Evolutionary conservation across 163 green algal genomes (phyloP).

Genomic region (Coccomyxa subellipsoidea): DNA sequence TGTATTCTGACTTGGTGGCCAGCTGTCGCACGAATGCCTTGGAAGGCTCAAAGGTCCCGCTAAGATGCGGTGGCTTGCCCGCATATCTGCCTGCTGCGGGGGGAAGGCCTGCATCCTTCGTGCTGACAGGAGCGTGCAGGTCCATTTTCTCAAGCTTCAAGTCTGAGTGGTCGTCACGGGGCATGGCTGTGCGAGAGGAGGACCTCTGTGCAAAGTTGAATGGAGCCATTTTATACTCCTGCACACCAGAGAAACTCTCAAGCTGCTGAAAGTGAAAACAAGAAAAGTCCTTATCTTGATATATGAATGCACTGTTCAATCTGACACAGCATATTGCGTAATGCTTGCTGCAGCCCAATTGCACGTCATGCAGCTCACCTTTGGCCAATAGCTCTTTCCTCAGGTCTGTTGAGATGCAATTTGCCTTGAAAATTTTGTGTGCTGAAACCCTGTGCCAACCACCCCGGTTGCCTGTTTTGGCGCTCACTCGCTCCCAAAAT

Average conservation of each 20-base stretch:
- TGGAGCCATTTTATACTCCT: background rate
- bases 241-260: background rate
- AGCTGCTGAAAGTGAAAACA: background rate
- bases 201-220: slow-evolving; percentile 9
- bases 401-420: background rate
- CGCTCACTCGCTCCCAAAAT: background rate
- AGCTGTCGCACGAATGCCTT: slow-evolving; percentile 13
- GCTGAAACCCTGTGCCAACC: no score
- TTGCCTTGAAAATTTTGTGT: no score
- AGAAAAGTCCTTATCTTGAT: background rate
- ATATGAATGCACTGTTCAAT: background rate
- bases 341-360: background rate
- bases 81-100: background rate
- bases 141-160: slow-evolving; percentile 5
- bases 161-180: background rate
- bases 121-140: background rate
- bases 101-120: background rate
- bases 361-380: background rate
- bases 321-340: background rate
- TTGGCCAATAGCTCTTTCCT: background rate
- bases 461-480: background rate
- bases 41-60: background rate
- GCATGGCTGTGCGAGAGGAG: background rate
- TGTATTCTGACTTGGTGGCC: slow-evolving; percentile 9
- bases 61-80: background rate